Percentiles rank a stretch among this genome's conserved stretches.
phyloP scores from a whole-genome alignment of 2,329 filamentous ascomycete genomes.

The Septoria petroselini region DNA sequence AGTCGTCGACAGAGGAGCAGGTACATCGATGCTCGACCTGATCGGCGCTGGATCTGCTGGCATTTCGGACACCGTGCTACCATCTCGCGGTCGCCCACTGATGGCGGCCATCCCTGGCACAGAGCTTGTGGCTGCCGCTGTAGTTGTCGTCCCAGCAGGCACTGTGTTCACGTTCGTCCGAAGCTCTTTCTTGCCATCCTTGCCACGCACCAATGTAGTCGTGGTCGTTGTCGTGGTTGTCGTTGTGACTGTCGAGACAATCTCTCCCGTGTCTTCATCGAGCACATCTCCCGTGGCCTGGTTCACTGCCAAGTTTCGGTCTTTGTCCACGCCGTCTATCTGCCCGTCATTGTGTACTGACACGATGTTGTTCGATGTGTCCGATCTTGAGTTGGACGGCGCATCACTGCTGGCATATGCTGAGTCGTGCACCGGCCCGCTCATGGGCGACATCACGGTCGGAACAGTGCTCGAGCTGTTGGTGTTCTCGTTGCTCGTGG shows the following conservation, averaged over 20 bases:
- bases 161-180: slow-evolving; percentile 24
- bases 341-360: slow-evolving; percentile 33
- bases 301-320: slow-evolving; percentile 31
- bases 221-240: slow-evolving; percentile 37
- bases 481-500: background rate
- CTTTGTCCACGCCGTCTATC: slow-evolving; percentile 29
- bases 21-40: slow-evolving; percentile 6
- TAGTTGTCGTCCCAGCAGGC: slow-evolving; percentile 9
- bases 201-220: slow-evolving; percentile 25
- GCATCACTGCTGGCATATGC: slow-evolving; percentile 30
- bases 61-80: slow-evolving; percentile 27
- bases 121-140: slow-evolving; percentile 5
- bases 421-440: slow-evolving; percentile 22
- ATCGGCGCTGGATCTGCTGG: slow-evolving; percentile 23
- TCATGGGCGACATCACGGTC: slow-evolving; percentile 6
- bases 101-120: background rate
- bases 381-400: slow-evolving; percentile 10
- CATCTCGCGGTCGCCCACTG: slow-evolving; percentile 4
- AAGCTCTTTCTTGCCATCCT: slow-evolving; percentile 23
- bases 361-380: slow-evolving; percentile 18
- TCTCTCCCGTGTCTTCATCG: slow-evolving; percentile 35
- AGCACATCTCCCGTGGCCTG: slow-evolving; percentile 32
- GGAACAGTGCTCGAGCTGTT: slow-evolving; percentile 7
- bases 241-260: slow-evolving; percentile 34
- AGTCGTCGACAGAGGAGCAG: slow-evolving; percentile 5